A percentile compares a stretch with the other conserved stretches of the same genome.
phyloP scores from a whole-genome alignment of 768 basidiomycete genomes.

The Fistulinella prunicolor region DNA sequence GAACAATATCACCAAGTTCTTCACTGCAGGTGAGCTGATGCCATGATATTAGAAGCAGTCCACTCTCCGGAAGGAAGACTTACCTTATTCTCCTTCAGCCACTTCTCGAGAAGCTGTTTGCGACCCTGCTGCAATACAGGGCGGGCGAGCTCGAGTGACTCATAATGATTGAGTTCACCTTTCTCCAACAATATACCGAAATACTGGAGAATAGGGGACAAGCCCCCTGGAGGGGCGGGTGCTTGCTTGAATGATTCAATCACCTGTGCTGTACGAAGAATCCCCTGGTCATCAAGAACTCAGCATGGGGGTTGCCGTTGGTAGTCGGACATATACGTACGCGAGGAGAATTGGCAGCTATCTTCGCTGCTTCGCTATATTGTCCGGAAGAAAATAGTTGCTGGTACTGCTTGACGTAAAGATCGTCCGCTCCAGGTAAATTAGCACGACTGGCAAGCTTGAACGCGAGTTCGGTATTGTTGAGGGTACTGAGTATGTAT shows the following conservation, averaged over 20 bases:
- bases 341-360: slow-evolving; percentile 95
- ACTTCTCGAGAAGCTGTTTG: slow-evolving; percentile 96
- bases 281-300: slow-evolving; percentile 53
- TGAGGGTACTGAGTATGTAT: slow-evolving; percentile 89
- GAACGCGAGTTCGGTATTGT: slow-evolving; percentile 97
- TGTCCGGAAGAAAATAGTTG: slow-evolving; percentile 86
- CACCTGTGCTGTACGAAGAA: slow-evolving; percentile 89
- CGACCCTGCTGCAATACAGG: slow-evolving; percentile 95
- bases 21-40: slow-evolving; percentile 92
- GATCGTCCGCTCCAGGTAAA: slow-evolving; percentile 94
- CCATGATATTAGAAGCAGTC: slow-evolving; percentile 10
- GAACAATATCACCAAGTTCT: slow-evolving; percentile 96
- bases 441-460: slow-evolving; percentile 96
- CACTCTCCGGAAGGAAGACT: slow-evolving; percentile 5
- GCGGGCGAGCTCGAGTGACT: slow-evolving; percentile 92
- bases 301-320: not conserved
- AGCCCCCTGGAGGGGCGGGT: slow-evolving; percentile 83
- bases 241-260: slow-evolving; percentile 98
- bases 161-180: slow-evolving; percentile 94
- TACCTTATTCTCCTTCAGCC: slow-evolving; percentile 99
- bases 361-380: slow-evolving; percentile 91
- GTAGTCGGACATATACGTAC: slow-evolving; percentile 39
- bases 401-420: slow-evolving; percentile 94
- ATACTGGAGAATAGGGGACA: slow-evolving; percentile 96
- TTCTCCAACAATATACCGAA: slow-evolving; percentile 99